These are phyloP conservation scores for Chaetothyriales sp. DNA, from an alignment of 2,329 filamentous ascomycete genomes.

Conservation along the genomic window DNA sequence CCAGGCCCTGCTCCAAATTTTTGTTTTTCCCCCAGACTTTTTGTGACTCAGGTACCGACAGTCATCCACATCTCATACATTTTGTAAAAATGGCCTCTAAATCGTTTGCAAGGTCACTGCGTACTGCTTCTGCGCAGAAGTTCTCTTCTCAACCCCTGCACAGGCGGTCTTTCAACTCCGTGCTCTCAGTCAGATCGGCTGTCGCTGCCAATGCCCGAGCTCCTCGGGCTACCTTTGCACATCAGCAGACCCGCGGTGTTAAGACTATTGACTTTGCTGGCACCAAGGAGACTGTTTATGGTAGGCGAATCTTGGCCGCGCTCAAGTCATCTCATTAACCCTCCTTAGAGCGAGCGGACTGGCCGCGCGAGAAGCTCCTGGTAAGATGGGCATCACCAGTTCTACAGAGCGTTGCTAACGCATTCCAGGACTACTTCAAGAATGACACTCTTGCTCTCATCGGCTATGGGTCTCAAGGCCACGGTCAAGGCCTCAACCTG, in stretches of 20 bases:
- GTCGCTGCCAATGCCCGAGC: constrained; percentile 35
- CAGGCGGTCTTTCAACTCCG: constrained; percentile 46
- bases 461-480: constrained; percentile 94
- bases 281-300: constrained; percentile 85
- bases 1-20: not conserved
- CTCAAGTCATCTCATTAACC: constrained; percentile 20
- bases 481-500: constrained; percentile 98
- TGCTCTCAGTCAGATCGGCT: constrained; percentile 38
- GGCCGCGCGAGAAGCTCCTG: constrained; percentile 95
- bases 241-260: constrained; percentile 66
- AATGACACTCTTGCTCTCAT: constrained; percentile 98
- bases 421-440: constrained; percentile 88
- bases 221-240: constrained; percentile 34
- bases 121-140: constrained; percentile 42
- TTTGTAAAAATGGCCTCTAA: constrained; percentile 33
- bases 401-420: constrained; percentile 7
- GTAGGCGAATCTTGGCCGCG: constrained; percentile 36
- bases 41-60: constrained; percentile 1
- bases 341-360: constrained; percentile 78
- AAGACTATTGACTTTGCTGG: constrained; percentile 99
- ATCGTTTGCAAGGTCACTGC: constrained; percentile 43
- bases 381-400: constrained; percentile 41
- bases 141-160: constrained; percentile 37
- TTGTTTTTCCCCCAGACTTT: not conserved
- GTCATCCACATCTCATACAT: not conserved